Percentiles rank a stretch among this genome's conserved stretches.
These are phyloP conservation scores for Kuraishia borneana DNA, from an alignment of 805 yeast genomes.

Conservation along the genomic window DNA sequence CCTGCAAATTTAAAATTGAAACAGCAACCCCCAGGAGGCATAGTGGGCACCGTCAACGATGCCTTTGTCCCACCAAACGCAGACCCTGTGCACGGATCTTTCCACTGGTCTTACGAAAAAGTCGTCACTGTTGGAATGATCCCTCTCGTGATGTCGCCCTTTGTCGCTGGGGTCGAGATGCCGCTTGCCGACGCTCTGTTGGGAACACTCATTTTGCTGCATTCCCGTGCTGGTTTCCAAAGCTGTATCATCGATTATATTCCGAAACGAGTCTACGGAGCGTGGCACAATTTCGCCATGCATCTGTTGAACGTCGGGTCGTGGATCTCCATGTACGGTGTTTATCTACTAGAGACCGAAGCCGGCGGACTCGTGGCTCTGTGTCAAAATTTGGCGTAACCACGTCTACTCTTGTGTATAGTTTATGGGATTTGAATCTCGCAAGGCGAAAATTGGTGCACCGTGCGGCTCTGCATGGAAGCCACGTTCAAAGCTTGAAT, in stretches of 20 bases:
- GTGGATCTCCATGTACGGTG: slow-evolving; percentile 55
- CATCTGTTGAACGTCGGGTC: slow-evolving; percentile 53
- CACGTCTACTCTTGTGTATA: too few relatives aligned
- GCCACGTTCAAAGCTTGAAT: too few relatives aligned
- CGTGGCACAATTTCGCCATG: slow-evolving; percentile 50
- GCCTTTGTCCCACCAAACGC: slow-evolving; percentile 53
- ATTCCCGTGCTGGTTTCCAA: slow-evolving; percentile 62
- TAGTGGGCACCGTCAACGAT: slow-evolving; percentile 65
- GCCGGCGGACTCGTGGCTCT: slow-evolving; percentile 74
- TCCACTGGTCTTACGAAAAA: slow-evolving; percentile 68
- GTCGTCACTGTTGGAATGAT: slow-evolving; percentile 46
- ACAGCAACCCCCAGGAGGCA: slow-evolving; percentile 59
- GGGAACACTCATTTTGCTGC: slow-evolving; percentile 40
- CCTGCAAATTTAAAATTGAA: slow-evolving; percentile 3
- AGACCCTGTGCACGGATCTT: slow-evolving; percentile 50
- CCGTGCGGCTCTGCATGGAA: too few relatives aligned
- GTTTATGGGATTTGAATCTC: too few relatives aligned
- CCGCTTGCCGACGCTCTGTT: slow-evolving; percentile 16
- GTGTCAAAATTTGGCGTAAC: too few relatives aligned
- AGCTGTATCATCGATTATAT: slow-evolving; percentile 73
- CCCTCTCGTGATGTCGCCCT: slow-evolving; percentile 54
- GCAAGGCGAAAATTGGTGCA: too few relatives aligned
- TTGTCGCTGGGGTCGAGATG: slow-evolving; percentile 40
- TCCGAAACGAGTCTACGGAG: slow-evolving; percentile 63
- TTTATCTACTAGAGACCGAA: slow-evolving; percentile 67